A percentile compares a stretch with the other conserved stretches of the same genome.
phyloP scores from a whole-genome alignment of 176 grass and related monocot species.

The Oryza meridionalis region DNA sequence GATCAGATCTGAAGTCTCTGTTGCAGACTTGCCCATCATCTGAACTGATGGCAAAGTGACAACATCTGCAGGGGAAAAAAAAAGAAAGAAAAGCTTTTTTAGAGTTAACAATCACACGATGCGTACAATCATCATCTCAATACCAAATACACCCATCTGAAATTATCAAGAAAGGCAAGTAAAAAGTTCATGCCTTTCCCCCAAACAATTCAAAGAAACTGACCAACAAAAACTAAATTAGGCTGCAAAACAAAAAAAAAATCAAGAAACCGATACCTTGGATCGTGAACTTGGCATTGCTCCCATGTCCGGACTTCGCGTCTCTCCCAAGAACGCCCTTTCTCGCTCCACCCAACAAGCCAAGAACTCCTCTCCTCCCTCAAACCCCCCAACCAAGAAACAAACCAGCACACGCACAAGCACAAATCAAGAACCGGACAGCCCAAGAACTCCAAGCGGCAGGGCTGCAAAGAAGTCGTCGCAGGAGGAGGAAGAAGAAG shows the following conservation, averaged over 20 bases:
- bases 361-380: neutral
- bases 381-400: conserved; percentile 6
- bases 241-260: neutral
- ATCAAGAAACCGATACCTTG: conserved; percentile 30
- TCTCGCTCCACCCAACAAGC: neutral
- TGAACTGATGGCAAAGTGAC: neutral
- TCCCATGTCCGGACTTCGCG: neutral
- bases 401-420: neutral
- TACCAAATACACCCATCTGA: neutral
- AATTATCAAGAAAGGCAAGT: neutral
- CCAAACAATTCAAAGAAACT: neutral
- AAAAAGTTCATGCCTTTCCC: neutral
- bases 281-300: conserved; percentile 42
- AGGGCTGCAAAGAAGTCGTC: too few relatives aligned
- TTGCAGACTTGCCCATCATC: neutral
- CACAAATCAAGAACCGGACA: neutral
- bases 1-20: conserved; percentile 30
- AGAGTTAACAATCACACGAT: neutral
- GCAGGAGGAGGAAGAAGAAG: neutral
- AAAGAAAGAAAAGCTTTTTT: neutral
- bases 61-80: neutral
- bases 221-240: neutral
- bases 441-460: neutral
- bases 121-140: neutral
- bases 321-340: neutral